Evolutionary conservation across 129 eudicot genomes (phyloP), one percentile per base, ranked within the genome.

Genomic region (Erigeron canadensis): DNA sequence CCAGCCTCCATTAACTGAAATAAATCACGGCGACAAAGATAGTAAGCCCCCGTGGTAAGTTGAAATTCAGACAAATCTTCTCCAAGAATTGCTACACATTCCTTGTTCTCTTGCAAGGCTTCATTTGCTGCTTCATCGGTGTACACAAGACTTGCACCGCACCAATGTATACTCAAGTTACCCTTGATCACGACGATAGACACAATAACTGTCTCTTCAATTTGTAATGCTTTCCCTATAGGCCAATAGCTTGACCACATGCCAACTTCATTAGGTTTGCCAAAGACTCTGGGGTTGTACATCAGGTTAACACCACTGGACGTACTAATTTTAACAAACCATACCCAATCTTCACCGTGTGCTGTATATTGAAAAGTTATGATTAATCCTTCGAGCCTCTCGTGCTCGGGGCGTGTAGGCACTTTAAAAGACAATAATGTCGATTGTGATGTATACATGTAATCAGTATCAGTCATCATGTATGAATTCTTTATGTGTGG

Each of bases 171-270:
- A 53, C 11, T 18, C 10, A 74, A 50, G 28, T n/a, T n/a, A n/a
- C 72, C 71, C 5, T 47, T 67, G 5, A 51, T 47, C 18, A 65
- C 68, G 38, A 6, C 23, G 1, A 75, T 74, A 61, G 80, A 67
- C 8, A 80, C 72, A 9, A 0, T 44, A 69, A 74, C 76, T 17
- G 37, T 37, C 45, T 80, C 73, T 18, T 73, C 72, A 34, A 10
- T 16, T 2, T 4, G 4, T 38, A 80, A 63, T 13, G 1, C 6
- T 44, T 45, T 70, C 60, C 77, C 80, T 18, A 75, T 74, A 21
- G 75, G 79, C 80, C 80, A 80, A 65, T 69, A 76, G 69, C 84
- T 70, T 63, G 70, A 80, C 77, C 80, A 80, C n/a, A 55, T 61
- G 54, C 67, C 72, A 28, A 37, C 65, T 34, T 80, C 10, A 50